Evolutionary conservation across 2,329 filamentous ascomycete species (phyloP), one percentile per base, ranked within the genome.

Genomic region (Xylariales sp.): DNA sequence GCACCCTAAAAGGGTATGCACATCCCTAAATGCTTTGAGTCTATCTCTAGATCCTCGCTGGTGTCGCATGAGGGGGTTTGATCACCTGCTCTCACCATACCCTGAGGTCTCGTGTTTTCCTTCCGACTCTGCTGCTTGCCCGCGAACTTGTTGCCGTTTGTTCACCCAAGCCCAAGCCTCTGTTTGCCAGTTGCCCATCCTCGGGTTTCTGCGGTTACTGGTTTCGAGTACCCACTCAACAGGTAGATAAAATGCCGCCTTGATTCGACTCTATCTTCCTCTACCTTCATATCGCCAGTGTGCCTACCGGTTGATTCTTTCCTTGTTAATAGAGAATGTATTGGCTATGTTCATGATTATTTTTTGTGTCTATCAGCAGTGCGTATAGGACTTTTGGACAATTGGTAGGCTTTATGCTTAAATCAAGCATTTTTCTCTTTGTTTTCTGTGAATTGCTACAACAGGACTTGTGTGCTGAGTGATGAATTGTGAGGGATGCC

Each of bases 401-500:
- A 30, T 43, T 18, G n/a, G 55, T 53, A 12, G 53, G 14, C 50
- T 68, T 67, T 49, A 53, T 62, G 55, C 65, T 61, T 64, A 41
- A 57, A 58, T 48, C 65, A 70, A 66, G 66, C 48, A 36, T 53
- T 66, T 68, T 66, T 69, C 53, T 65, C 59, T 61, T 58, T 68
- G 45, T 62, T 43, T 66, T 66, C 50, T 50, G 59, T 55, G 39
- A 48, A 54, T 50, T 69, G 66, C 68, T 70, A 70, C 63, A 62
- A 66, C 58, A 60, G 39, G 52, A 55, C 65, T 68, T 55, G 41
- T 41, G 45, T 32, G 39, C 32, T 50, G 62, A 68, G 61, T 49
- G 43, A 41, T 39, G 39, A 49, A 52, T 62, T 57, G 64, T 60
- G 36, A 55, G 32, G 48, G 36, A 41, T 41, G 52, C 48, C 53